phyloP scores from a whole-genome alignment of 75 land plant genomes.

The Selaginella moellendorffii region DNA sequence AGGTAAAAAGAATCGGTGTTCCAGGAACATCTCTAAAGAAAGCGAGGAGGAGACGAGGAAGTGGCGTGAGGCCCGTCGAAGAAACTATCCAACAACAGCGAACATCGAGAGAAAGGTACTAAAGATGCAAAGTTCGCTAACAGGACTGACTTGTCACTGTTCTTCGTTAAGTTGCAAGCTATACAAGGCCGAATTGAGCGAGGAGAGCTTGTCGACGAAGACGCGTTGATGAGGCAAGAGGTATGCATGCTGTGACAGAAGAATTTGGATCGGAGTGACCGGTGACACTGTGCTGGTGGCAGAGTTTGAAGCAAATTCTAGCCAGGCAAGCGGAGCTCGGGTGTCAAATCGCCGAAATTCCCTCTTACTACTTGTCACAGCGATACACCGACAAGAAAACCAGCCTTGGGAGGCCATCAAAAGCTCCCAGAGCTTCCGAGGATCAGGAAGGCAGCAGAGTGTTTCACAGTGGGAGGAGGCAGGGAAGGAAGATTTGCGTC shows the following conservation, averaged over 20 bases:
- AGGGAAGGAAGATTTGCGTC: slow-evolving; percentile 20
- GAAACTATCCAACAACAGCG: slow-evolving; percentile 52
- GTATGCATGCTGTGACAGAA: slow-evolving; percentile 21
- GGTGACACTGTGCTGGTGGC: slow-evolving; percentile 6
- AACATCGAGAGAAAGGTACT: slow-evolving; percentile 57
- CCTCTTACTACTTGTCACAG: slow-evolving; percentile 46
- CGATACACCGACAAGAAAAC: slow-evolving; percentile 13
- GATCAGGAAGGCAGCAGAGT: not conserved
- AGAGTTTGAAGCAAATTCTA: slow-evolving; percentile 78
- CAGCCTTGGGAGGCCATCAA: not conserved
- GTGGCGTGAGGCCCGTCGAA: slow-evolving; percentile 77
- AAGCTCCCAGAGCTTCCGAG: not conserved
- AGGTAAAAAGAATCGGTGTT: too few relatives aligned
- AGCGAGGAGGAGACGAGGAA: slow-evolving; percentile 43
- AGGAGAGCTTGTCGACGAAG: slow-evolving; percentile 31
- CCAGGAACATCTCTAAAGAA: too few relatives aligned
- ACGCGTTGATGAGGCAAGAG: slow-evolving; percentile 47
- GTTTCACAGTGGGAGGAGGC: too few relatives aligned
- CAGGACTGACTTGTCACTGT: not conserved
- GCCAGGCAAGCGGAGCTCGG: slow-evolving; percentile 78
- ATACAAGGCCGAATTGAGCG: slow-evolving; percentile 15
- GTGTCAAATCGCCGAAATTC: slow-evolving; percentile 74
- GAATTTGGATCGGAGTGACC: not conserved
- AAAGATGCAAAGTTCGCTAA: not conserved
- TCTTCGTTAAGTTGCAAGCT: slow-evolving; percentile 29